Percentiles rank a stretch among this genome's conserved stretches.
Conservation (phyloP, 306 rosid species). For the Prunus mume region DNA sequence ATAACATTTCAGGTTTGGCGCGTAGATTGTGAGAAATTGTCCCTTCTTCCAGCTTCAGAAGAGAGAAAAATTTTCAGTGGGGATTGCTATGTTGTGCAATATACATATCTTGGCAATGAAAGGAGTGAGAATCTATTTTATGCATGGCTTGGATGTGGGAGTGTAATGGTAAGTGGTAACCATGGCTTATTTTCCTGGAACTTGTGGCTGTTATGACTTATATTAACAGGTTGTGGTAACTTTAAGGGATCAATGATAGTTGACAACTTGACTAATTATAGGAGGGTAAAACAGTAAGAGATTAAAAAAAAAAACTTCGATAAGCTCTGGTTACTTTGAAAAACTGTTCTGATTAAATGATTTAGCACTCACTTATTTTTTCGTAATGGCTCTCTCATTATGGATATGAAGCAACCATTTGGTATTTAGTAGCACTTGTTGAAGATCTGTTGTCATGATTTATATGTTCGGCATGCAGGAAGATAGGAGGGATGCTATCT, state of each 20-base stretch:
- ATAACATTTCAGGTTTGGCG: slow-evolving; percentile 70
- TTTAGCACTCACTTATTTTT: no score
- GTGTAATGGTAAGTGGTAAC: slow-evolving; percentile 48
- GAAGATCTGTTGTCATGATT: slow-evolving; percentile 10
- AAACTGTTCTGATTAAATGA: no score
- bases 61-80: slow-evolving; percentile 67
- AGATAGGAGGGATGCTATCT: slow-evolving; percentile 58
- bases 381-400: no score
- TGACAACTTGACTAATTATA: no score
- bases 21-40: slow-evolving; percentile 66
- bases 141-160: slow-evolving; percentile 72
- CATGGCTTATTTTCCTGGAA: slow-evolving; percentile 18
- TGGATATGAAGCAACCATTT: no score
- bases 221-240: no score
- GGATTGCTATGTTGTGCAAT: slow-evolving; percentile 83
- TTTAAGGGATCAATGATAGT: no score
- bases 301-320: no score
- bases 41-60: slow-evolving; percentile 54
- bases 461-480: slow-evolving; percentile 50
- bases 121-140: slow-evolving; percentile 74
- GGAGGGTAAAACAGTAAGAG: no score
- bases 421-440: not conserved
- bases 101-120: slow-evolving; percentile 63
- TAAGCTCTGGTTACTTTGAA: no score
- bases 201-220: no score